Conservation (phyloP, 805 yeast species). For the Nakazawaea wickerhamii region DNA sequence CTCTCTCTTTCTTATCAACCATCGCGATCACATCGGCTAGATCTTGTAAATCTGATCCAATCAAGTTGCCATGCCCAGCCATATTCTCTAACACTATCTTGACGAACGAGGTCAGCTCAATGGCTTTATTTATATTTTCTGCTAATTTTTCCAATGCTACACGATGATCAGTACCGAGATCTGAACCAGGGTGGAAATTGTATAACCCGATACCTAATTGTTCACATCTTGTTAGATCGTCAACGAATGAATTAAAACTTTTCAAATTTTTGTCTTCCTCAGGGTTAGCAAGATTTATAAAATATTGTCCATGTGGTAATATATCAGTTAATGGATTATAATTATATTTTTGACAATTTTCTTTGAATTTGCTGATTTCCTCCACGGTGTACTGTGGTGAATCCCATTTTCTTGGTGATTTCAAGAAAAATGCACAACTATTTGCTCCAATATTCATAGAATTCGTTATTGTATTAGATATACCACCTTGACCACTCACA, state of each 20-base stretch:
- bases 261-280: slow-evolving; percentile 72
- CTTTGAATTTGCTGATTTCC: slow-evolving; percentile 62
- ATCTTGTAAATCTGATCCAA: slow-evolving; percentile 79
- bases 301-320: slow-evolving; percentile 92
- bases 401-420: slow-evolving; percentile 88
- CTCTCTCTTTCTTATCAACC: slow-evolving; percentile 74
- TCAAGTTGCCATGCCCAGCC: slow-evolving; percentile 95
- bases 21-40: slow-evolving; percentile 65
- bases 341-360: slow-evolving; percentile 53
- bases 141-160: slow-evolving; percentile 70
- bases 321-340: slow-evolving; percentile 75
- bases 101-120: slow-evolving; percentile 66
- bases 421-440: slow-evolving; percentile 85
- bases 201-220: slow-evolving; percentile 76
- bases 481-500: slow-evolving; percentile 76
- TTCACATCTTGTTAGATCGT: slow-evolving; percentile 86
- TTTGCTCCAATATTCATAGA: slow-evolving; percentile 56
- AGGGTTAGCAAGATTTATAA: slow-evolving; percentile 90
- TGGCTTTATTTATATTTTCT: slow-evolving; percentile 71
- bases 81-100: slow-evolving; percentile 90
- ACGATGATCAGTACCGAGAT: slow-evolving; percentile 60
- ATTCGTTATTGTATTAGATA: slow-evolving; percentile 31
- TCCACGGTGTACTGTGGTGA: slow-evolving; percentile 68
- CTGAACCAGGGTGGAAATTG: slow-evolving; percentile 92
- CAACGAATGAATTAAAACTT: slow-evolving; percentile 73